Evolutionary conservation across 2,329 filamentous ascomycete genomes (phyloP).

Genomic region (Zymoseptoria pseudotritici): DNA sequence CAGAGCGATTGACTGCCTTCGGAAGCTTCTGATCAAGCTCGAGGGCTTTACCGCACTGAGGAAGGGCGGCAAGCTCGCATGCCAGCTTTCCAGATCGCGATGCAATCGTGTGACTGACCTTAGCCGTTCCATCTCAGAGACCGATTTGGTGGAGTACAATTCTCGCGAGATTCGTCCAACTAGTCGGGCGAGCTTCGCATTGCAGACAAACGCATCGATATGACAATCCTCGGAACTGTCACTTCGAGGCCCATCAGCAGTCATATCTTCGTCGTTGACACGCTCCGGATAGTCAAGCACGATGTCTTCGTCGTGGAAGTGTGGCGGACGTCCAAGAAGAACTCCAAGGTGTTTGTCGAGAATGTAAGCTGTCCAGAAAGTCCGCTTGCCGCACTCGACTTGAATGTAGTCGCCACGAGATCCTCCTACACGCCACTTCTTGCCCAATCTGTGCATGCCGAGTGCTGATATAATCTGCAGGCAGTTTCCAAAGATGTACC

Average conservation of each 20-base stretch:
- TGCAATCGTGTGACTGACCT: slow-evolving; percentile 27
- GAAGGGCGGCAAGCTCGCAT: slow-evolving; percentile 34
- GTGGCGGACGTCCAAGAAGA: slow-evolving; percentile 53
- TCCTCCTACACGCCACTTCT: background rate
- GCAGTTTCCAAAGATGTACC: slow-evolving; percentile 26
- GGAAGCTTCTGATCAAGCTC: slow-evolving; percentile 41
- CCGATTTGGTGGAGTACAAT: slow-evolving; percentile 27
- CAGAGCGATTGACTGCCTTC: slow-evolving; percentile 27
- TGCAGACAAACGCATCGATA: slow-evolving; percentile 44
- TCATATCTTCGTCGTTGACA: slow-evolving; percentile 53
- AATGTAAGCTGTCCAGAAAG: slow-evolving; percentile 58
- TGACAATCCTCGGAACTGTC: slow-evolving; percentile 39
- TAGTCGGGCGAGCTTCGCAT: slow-evolving; percentile 34
- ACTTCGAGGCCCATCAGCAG: slow-evolving; percentile 32
- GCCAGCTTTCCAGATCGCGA: slow-evolving; percentile 31
- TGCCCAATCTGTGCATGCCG: slow-evolving; percentile 8
- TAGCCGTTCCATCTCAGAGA: background rate
- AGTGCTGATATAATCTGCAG: slow-evolving; percentile 15
- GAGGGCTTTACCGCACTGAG: slow-evolving; percentile 39
- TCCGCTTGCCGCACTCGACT: slow-evolving; percentile 48
- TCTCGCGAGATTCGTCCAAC: slow-evolving; percentile 27
- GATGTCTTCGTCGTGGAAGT: slow-evolving; percentile 57
- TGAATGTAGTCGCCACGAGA: slow-evolving; percentile 36
- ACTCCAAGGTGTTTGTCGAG: slow-evolving; percentile 57
- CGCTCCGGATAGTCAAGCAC: slow-evolving; percentile 52